Percentiles rank a stretch among this genome's conserved stretches.
phyloP scores from a whole-genome alignment of 768 basidiomycete species.

The Paxillus ammoniavirescens region DNA sequence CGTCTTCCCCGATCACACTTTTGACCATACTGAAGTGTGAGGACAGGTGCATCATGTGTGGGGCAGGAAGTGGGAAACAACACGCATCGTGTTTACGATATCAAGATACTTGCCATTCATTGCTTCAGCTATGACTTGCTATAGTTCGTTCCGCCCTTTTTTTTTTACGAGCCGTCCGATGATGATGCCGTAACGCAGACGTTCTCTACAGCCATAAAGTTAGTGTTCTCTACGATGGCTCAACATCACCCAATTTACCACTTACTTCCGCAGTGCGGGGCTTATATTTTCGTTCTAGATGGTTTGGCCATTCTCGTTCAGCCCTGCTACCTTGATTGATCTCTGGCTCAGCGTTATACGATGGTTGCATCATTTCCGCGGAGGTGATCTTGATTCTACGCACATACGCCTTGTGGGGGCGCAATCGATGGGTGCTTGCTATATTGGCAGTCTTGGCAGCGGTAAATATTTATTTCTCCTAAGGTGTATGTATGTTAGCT shows the following conservation, averaged over 20 bases:
- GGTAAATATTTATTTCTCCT: conserved; percentile 8
- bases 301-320: conserved; percentile 2
- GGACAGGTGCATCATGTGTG: conserved; percentile 22
- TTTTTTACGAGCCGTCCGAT: background rate
- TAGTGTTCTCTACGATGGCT: background rate
- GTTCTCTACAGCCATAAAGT: conserved; percentile 4
- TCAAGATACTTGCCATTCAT: conserved; percentile 28
- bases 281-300: conserved; percentile 15
- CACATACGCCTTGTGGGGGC: conserved; percentile 26
- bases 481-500: background rate
- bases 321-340: background rate
- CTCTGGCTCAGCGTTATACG: conserved; percentile 10
- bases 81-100: conserved; percentile 25
- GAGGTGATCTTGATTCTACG: conserved; percentile 25
- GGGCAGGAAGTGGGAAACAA: conserved; percentile 21
- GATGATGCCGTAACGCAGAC: conserved; percentile 4
- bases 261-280: conserved; percentile 15
- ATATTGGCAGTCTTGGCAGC: conserved; percentile 18
- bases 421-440: conserved; percentile 12
- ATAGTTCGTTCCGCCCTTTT: conserved; percentile 9
- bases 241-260: background rate
- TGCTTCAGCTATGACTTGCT: conserved; percentile 15
- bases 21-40: background rate
- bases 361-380: conserved; percentile 10
- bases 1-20: background rate